Base-by-base conservation (phyloP, 495 filamentous ascomycete species). In the Parathielavia hyrcaniae region DNA sequence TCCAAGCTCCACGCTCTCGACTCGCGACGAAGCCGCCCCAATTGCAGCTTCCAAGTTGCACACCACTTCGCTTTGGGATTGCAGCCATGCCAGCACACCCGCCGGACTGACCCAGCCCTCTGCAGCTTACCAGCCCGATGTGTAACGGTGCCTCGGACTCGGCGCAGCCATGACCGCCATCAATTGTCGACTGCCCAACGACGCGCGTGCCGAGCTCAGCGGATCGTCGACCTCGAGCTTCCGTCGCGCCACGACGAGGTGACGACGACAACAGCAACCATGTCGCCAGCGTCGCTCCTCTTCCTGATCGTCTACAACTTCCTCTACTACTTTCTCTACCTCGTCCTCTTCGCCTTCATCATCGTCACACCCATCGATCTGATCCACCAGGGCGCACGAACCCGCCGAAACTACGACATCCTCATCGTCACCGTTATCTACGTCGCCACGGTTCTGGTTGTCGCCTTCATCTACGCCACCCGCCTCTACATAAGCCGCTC, bases 401-500 rank as follows among this genome's bases (percentile, higher is more conserved):
- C 77, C 34, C 63, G 72, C 41, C 83, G 87, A 55, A 73, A 87
- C 61, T 86, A 85, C 72, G 90, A 95, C 71, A 82, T 95, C 62
- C 89, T 96, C 74, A 82, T 93, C 69, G 82, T 96, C 69, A 84
- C 82, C 17, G 85, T 89, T 46, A 80, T 80, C 63, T 92, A 95
- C 67, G 66, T 95, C 47, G 73, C 91, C 23, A 91, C 90, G 44
- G 80, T 87, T 39, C 44, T 88, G 22, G 65, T 92, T 51, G 79
- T 87, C 26, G 67, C 83, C 39, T 81, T 96, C 43, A 83, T 97
- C 60, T 97, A 97, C 61, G 81, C 85, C 35, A 83, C 83, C 26
- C 79, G 95, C n/a, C 81, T 97, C n/a, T 97, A 90, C 70, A 88
- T 90, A 26, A 91, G 87, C 64, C 82, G 89, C 39, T 86, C 77